A percentile compares a stretch with the other conserved stretches of the same genome.
phyloP scores from a whole-genome alignment of 2,329 filamentous ascomycete genomes.

The Aspergillus phoenicis region DNA sequence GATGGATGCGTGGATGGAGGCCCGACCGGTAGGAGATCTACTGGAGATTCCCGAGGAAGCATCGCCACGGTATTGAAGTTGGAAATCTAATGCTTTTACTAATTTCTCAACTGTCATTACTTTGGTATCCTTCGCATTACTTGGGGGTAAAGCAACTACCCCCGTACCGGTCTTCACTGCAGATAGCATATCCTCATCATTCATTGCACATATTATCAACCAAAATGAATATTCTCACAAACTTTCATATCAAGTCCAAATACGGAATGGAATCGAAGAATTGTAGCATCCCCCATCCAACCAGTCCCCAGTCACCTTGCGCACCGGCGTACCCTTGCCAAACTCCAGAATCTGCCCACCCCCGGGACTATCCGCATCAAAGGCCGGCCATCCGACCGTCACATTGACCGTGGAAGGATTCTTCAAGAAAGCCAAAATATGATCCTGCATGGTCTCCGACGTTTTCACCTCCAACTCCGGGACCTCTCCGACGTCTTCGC shows the following conservation, averaged over 20 bases:
- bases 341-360: constrained; percentile 8
- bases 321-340: neutral
- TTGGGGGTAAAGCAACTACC: no score
- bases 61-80: neutral
- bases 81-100: neutral
- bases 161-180: neutral
- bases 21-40: neutral
- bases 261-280: neutral
- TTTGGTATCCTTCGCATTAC: no score
- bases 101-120: neutral
- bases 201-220: neutral
- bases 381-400: constrained; percentile 18
- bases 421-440: constrained; percentile 29
- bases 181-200: neutral
- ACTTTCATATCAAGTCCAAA: constrained; percentile 27
- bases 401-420: constrained; percentile 13
- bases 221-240: neutral
- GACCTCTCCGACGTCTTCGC: constrained; percentile 17
- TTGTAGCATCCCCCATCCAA: constrained; percentile 9
- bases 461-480: constrained; percentile 19
- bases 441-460: constrained; percentile 28
- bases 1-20: constrained; percentile 6
- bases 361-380: constrained; percentile 26
- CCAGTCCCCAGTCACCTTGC: neutral
- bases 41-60: neutral